Percentiles rank a stretch among this genome's conserved stretches.
Evolutionary conservation across 257 asterid genomes (phyloP).

Genomic region (Solanum bulbocastanum): DNA sequence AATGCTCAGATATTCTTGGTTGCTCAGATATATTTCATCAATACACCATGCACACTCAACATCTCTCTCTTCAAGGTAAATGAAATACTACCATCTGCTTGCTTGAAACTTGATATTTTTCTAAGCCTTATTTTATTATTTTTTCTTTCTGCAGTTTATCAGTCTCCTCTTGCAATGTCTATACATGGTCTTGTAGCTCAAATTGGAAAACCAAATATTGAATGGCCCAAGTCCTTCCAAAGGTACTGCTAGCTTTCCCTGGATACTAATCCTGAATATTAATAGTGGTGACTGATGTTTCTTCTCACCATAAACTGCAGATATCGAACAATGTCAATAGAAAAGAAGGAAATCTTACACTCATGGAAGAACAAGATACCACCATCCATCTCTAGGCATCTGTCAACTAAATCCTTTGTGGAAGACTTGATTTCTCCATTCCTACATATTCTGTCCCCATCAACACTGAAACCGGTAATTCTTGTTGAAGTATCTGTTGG

Average conservation of each 20-base stretch:
- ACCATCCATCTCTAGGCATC: constrained; percentile 83
- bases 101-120: background rate
- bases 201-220: constrained; percentile 64
- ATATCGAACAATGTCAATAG: constrained; percentile 47
- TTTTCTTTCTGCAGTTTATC: constrained; percentile 60
- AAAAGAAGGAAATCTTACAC: constrained; percentile 65
- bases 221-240: constrained; percentile 91
- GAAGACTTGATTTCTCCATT: constrained; percentile 75
- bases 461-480: constrained; percentile 81
- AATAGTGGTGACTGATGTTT: constrained; percentile 1
- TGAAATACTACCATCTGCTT: constrained; percentile 7
- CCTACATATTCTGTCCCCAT: constrained; percentile 82
- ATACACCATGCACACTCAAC: constrained; percentile 73
- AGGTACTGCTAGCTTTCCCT: constrained; percentile 34
- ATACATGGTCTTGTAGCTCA: constrained; percentile 71
- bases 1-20: constrained; percentile 66
- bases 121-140: constrained; percentile 5
- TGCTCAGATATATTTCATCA: constrained; percentile 62
- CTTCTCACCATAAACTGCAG: constrained; percentile 27
- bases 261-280: background rate
- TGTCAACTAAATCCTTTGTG: constrained; percentile 63
- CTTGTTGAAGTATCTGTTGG: background rate
- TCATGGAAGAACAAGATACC: constrained; percentile 67
- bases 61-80: constrained; percentile 78
- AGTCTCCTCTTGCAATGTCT: constrained; percentile 65